Evolutionary conservation across 169 alveolate species (phyloP), one percentile per base, ranked within the genome.

Genomic region (Plasmodium yoelii): DNA sequence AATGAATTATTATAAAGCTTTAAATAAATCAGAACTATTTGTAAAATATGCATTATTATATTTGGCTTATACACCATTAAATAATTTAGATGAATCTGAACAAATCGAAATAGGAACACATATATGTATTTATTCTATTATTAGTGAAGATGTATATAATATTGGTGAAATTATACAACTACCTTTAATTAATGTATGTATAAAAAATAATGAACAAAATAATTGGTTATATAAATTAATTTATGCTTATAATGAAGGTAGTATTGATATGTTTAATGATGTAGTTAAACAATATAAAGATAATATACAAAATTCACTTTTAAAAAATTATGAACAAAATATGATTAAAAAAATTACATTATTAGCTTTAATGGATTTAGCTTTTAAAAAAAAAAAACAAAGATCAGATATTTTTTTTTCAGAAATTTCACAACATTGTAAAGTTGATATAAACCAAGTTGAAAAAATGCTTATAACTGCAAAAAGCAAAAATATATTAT

Each of bases 401-500:
- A 94, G 94, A 88, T 61, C 94, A 22, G 87, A 74, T 59, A 77
- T 94, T 28, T 61, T 91, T 5, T 94, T 94, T 93, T 71, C 64
- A 59, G 96, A 94, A 53, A 94, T 94, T 8, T 93, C 94, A 10
- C 87, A 94, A 49, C 95, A 94, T 75, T 94, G 96, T 39, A 88
- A 70, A 46, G 87, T 94, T 46, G 80, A 67, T 28, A 49, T 94
- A n/a, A 61, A 90, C 8, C 93, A 94, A 12, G 92, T 94, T 15
- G 96, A 94, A 60, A 93, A 92, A 56, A 88, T 94, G 68, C 69
- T 94, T 8, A 93, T 94, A 6, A 94, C 90, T 75, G 96, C 96
- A 3, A 88, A 90, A 91, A 92, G 93, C 6, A 74, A 75, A 84
- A 92, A 94, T 53, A 84, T 94, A 12, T 59, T 94, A 65, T 77